Evolutionary conservation across 768 basidiomycete genomes (phyloP), one percentile per base, ranked within the genome.

Genomic region (Baorangia bicolor): DNA sequence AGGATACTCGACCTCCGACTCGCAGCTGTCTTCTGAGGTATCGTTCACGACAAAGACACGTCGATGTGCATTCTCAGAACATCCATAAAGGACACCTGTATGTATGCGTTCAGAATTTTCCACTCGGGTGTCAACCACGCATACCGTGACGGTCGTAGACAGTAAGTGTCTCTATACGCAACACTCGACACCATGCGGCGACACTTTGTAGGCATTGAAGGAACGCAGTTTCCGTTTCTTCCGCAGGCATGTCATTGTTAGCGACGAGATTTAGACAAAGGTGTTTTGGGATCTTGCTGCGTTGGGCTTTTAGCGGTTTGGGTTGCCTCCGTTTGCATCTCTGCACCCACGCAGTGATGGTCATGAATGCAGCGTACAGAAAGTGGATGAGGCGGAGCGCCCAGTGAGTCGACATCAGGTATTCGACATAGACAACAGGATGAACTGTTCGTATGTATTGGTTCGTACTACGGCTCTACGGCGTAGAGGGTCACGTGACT

Each of bases 141-240:
- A 53, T 64, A 91, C 91, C 90, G 52, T 81, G 73, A 53, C 80
- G 77, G 65, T 93, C 91, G 59, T 90, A 92, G 4, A 89, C 77
- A 11, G 85, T 89, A 44, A 93, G 74, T 48, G 79, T 78, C 57
- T 74, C 71, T 46, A 92, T 82, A 14, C 88, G 88, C 31, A 75
- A 72, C n/a, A 61, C 68, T 51, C 76, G 78, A 72, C 87, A 91
- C 86, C 87, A 92, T 11, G 68, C 68, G 10, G 80, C 79, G 13
- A 78, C 78, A 43, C 75, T 75, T 47, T 80, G 69, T 11, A 87
- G 75, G 59, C 80, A 84, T 59, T 83, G 76, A 18, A 84, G 68
- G 48, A 90, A 69, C 35, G 69, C 73, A 20, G 69, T 68, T 53
- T 78, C 77, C 4, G 75, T 68, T 28, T 69, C 67, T 21, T 77